Base-by-base conservation (phyloP, 2,329 filamentous ascomycete species). In the Arthrinium puccinioides region DNA sequence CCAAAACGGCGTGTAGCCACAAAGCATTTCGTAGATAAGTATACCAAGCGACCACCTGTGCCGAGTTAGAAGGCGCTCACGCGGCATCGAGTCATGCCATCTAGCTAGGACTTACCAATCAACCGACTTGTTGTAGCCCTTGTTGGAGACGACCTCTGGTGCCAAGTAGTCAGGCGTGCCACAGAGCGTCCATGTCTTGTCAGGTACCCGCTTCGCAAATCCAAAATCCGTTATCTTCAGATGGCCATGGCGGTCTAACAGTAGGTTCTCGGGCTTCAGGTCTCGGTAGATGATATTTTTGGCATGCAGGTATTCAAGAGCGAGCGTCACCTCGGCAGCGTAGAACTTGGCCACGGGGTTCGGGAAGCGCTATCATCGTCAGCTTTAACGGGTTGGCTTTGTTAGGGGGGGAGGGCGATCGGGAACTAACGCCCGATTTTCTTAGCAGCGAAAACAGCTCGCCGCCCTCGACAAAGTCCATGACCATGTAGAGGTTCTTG, bases 311-410 rank as follows among this genome's bases (percentile, higher is more conserved):
- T 97, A 98, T 59, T 98, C 92, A 34, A 98, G 72, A 8, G 92
- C 92, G 41, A 98, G 72, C 4, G 90, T 96, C 37, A 97, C 92
- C 64, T 98, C 92, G 34, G 92, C 92, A 23, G 92, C 92, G 61
- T 98, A 98, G 67, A 98, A 98, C 63, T 98, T 98, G 56, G 92
- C 92, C 38, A 98, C 92, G 5, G 92, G 92, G 54, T 98, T 98
- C 8, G 92, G 92, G 61, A 98, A 98, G 45, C 92, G 86, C 92
- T 98, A n/a, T 51, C n/a, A 27, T 18, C 39, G 42, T 51, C 42
- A 47, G 45, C 38, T 40, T 24, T 11, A 15, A 13, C n/a, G n/a
- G n/a, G n/a, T n/a, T n/a, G n/a, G n/a, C n/a, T n/a, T n/a, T n/a
- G n/a, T n/a, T n/a, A 16, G n/a, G 28, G 6, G 32, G 23, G 32